Evolutionary conservation across 257 asterid species (phyloP).

Genomic region (Solanum microdontum): DNA sequence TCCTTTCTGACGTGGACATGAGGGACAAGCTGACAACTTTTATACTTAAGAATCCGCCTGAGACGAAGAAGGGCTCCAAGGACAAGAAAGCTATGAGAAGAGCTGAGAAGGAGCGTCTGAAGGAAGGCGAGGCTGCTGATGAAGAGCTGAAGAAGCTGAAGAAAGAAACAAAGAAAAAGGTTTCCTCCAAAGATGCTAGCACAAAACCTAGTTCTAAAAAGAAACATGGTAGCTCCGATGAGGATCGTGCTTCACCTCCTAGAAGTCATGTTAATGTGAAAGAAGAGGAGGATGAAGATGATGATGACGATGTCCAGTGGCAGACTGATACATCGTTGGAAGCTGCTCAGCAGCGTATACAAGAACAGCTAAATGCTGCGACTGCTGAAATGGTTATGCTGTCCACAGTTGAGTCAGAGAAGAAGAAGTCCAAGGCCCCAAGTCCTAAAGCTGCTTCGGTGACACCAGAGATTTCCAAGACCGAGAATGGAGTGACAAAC

Average conservation of each 20-base stretch:
- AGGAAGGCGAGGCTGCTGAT: conserved; percentile 19
- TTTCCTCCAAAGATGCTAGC: conserved; percentile 1
- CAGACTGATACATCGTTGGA: conserved; percentile 12
- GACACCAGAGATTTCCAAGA: background rate
- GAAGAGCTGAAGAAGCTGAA: conserved; percentile 12
- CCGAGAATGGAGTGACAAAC: conserved; percentile 8
- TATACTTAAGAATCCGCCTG: conserved; percentile 19
- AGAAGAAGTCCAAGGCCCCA: conserved; percentile 8
- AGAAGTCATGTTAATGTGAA: background rate
- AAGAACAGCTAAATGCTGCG: conserved; percentile 11
- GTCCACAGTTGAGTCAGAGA: conserved; percentile 6
- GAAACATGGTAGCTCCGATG: conserved; percentile 5
- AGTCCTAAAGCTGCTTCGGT: conserved; percentile 10
- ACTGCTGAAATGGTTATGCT: conserved; percentile 21
- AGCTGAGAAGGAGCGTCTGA: conserved; percentile 18
- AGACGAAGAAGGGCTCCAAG: conserved; percentile 8
- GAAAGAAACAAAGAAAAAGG: conserved; percentile 11
- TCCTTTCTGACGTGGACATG: conserved; percentile 16
- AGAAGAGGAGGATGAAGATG: background rate
- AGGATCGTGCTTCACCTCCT: conserved; percentile 1
- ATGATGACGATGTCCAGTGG: background rate
- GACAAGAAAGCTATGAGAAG: conserved; percentile 21
- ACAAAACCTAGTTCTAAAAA: conserved; percentile 6
- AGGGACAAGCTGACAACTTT: conserved; percentile 16
- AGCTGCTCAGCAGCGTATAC: conserved; percentile 12